Conservation (phyloP, 2,329 filamentous ascomycete species). For the Pseudocercospora fuligena region DNA sequence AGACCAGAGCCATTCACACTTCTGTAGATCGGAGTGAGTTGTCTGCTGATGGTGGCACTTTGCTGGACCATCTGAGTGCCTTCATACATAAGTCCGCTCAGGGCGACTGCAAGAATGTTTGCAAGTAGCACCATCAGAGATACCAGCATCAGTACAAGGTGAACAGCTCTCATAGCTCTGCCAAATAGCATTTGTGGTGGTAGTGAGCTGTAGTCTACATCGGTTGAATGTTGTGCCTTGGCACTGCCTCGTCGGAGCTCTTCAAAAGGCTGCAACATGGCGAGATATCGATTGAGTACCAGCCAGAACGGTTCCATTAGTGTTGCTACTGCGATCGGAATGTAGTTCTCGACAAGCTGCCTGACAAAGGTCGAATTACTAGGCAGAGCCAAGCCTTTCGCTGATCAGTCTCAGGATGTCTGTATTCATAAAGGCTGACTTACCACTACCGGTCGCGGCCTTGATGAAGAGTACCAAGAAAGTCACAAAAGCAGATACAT, state of each 20-base stretch:
- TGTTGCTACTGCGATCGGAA: conserved; percentile 61
- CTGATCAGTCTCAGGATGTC: too few species aligned
- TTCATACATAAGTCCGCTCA: conserved; percentile 59
- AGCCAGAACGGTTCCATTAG: conserved; percentile 63
- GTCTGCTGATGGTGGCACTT: too few species aligned
- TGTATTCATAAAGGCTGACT: too few species aligned
- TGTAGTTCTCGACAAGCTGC: conserved; percentile 54
- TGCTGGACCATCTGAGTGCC: conserved; percentile 15
- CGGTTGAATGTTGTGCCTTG: conserved; percentile 37
- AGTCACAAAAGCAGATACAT: conserved; percentile 12
- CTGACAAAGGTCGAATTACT: conserved; percentile 44
- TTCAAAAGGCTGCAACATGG: conserved; percentile 60
- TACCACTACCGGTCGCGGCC: too few species aligned
- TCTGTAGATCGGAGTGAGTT: too few species aligned
- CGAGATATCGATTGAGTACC: conserved; percentile 58
- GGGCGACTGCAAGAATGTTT: conserved; percentile 59
- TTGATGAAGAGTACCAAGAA: conserved; percentile 21
- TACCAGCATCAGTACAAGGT: conserved; percentile 54
- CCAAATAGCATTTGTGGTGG: conserved; percentile 59
- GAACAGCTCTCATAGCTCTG: conserved; percentile 51
- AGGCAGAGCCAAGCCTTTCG: conserved; percentile 44
- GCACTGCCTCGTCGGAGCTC: conserved; percentile 53
- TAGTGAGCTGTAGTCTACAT: conserved; percentile 59
- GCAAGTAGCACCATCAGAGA: conserved; percentile 56
- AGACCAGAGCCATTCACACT: too few species aligned